Evolutionary conservation across 2,329 filamentous ascomycete genomes (phyloP), one percentile per base, ranked within the genome.

Genomic region (Aspergillus sp.): DNA sequence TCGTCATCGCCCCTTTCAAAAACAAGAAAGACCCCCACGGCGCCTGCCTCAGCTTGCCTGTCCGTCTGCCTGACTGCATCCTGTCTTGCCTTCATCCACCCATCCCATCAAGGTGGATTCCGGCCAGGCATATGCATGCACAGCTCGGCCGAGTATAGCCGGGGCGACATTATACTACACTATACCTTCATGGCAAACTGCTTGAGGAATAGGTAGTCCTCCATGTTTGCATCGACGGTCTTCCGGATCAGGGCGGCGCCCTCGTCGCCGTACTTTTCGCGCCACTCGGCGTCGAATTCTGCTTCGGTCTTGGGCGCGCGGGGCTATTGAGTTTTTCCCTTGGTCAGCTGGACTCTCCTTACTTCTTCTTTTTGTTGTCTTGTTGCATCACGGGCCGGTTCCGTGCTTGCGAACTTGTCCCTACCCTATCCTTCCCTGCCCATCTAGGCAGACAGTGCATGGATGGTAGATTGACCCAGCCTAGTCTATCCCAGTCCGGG

Each of bases 131-230:
- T 3, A 30, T 3, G 26, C 26, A 30, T 34, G 48, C 9, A 26
- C 17, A 13, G 15, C 20, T 39, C 22, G 20, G 34, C 48, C 38
- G n/a, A 34, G 26, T 15, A 13, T 42, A 42, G 39, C 44, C 15
- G 11, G 11, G 13, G 43, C 43, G 26, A 30, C 18, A 47, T 15
- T 9, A n/a, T 30, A 30, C 17, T 9, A 22, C 22, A 18, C 61
- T 69, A 76, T 24, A 77, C 74, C 71, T 82, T 84, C 71, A 87
- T 79, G 61, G 83, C 83, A 70, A 85, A 88, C 67, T 85, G 81
- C 81, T 87, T 87, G 74, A 88, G 66, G 66, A 87, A 86, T 66
- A 85, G 79, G 67, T 87, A 88, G 67, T 86, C 80, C 56, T 74
- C 78, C 68, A 87, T 80, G 67, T 84, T 85, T 53, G 76, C 78